Evolutionary conservation across 2,329 filamentous ascomycete species (phyloP).

Genomic region (Fusarium oxysporum): DNA sequence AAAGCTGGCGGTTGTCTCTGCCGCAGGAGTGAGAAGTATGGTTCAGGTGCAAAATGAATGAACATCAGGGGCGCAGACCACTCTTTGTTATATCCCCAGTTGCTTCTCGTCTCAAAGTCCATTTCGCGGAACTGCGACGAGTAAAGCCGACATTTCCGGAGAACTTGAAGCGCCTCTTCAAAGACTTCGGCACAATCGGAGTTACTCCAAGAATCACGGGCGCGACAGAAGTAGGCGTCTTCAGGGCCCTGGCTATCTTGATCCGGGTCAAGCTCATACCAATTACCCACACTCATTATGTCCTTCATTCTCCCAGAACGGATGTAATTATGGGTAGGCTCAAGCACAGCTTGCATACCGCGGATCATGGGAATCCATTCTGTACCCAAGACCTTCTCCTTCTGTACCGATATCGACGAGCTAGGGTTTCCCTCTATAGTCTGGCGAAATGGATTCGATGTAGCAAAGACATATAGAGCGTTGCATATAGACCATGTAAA

Average conservation of each 20-base stretch:
- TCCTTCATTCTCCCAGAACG: accelerated
- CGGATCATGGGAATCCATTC: neutral
- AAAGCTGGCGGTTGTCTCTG: neutral
- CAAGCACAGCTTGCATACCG: neutral
- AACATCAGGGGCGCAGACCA: neutral
- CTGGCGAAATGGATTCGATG: neutral
- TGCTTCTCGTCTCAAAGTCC: neutral
- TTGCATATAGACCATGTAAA: neutral
- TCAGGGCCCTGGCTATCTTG: accelerated
- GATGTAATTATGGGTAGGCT: neutral
- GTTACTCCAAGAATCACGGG: neutral
- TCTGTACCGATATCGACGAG: accelerated
- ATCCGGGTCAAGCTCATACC: neutral
- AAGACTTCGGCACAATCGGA: accelerated
- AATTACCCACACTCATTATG: neutral
- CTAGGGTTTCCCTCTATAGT: neutral
- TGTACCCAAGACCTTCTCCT: neutral
- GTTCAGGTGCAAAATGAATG: neutral
- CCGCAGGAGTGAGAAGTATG: accelerated
- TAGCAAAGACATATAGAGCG: neutral
- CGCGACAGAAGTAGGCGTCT: neutral
- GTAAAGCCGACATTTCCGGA: neutral
- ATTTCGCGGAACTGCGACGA: neutral
- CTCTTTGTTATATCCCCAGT: neutral
- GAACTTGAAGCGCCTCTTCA: neutral